Conservation (phyloP, 2,329 filamentous ascomycete genomes). For the Colletotrichum neosansevieriae region DNA sequence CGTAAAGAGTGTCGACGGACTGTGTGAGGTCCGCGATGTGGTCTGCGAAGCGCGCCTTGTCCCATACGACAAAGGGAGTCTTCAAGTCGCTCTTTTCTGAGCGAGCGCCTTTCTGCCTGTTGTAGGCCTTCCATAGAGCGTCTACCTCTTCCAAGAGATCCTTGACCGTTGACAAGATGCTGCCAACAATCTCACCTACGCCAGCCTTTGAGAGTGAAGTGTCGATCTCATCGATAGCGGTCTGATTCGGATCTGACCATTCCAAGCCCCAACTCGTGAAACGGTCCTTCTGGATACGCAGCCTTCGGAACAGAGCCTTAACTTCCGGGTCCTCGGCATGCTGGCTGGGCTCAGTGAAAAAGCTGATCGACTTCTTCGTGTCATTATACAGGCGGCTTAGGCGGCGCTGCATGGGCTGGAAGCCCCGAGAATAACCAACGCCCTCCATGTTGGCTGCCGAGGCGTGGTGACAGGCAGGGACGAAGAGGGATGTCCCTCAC, state of each 20-base stretch:
- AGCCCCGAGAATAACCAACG: constrained; percentile 63
- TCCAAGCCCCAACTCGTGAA: constrained; percentile 84
- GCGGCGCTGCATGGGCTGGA: constrained; percentile 70
- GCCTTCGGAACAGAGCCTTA: constrained; percentile 78
- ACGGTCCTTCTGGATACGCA: constrained; percentile 84
- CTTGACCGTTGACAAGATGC: constrained; percentile 84
- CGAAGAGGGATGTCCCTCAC: constrained; percentile 33
- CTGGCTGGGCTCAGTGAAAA: constrained; percentile 74
- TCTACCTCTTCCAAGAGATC: constrained; percentile 83
- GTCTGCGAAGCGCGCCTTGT: constrained; percentile 80
- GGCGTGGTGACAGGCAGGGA: background rate
- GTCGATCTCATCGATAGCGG: constrained; percentile 77
- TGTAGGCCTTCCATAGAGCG: constrained; percentile 74
- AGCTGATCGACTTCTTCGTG: constrained; percentile 82
- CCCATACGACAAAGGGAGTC: constrained; percentile 70
- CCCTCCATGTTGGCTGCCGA: constrained; percentile 59
- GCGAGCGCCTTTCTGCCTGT: constrained; percentile 55
- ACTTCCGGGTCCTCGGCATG: constrained; percentile 77
- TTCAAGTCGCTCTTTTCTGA: constrained; percentile 64
- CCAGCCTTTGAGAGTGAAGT: constrained; percentile 79
- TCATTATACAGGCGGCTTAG: constrained; percentile 83
- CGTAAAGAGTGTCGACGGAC: constrained; percentile 84
- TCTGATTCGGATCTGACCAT: constrained; percentile 79
- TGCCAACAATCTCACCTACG: constrained; percentile 80
- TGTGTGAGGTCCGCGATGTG: constrained; percentile 79